Evolutionary conservation across 169 alveolate genomes (phyloP), one percentile per base, ranked within the genome.

Genomic region (Babesia microti): DNA sequence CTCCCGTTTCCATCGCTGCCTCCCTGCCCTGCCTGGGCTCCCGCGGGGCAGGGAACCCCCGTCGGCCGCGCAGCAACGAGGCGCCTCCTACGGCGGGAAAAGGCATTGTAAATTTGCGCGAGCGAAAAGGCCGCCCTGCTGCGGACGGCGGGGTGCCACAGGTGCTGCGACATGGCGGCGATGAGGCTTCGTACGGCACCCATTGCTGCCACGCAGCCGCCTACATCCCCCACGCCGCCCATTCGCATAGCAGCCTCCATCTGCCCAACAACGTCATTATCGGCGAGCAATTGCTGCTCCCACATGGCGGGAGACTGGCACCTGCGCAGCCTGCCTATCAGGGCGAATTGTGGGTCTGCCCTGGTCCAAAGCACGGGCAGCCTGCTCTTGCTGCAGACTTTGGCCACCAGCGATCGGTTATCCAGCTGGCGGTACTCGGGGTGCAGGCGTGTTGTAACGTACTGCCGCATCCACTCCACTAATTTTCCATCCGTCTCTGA

Each of bases 261-360:
- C 37, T 79, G 89, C 1, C 74, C 24, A 32, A 41, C 67, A 2
- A 75, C 50, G 49, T 74, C 76, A 30, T 70, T 81, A 39, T 83
- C 91, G 41, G 73, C 70, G 40, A 61, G 43, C 41, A 83, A 54
- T 71, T 83, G 91, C 58, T 83, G 91, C 55, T 80, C 86, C 91
- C 91, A 83, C 91, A 83, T 83, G 26, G 83, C 45, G 51, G 81
- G 37, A 60, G 75, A 52, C 74, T 82, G 87, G 32, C 81, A 52
- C 12, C 84, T 53, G 32, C 86, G 55, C 22, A 59, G 74, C 68
- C 91, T 43, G 1, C 78, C 88, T 11, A 78, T 18, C 46, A 81
- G 48, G 36, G 50, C 35, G 35, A 72, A 79, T 17, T 46, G 50
- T 27, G 80, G 74, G 68, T 83, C 91, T 15, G 72, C 76, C 7